phyloP scores from a whole-genome alignment of 2,329 filamentous ascomycete genomes.

The Myrmaecium sp. region DNA sequence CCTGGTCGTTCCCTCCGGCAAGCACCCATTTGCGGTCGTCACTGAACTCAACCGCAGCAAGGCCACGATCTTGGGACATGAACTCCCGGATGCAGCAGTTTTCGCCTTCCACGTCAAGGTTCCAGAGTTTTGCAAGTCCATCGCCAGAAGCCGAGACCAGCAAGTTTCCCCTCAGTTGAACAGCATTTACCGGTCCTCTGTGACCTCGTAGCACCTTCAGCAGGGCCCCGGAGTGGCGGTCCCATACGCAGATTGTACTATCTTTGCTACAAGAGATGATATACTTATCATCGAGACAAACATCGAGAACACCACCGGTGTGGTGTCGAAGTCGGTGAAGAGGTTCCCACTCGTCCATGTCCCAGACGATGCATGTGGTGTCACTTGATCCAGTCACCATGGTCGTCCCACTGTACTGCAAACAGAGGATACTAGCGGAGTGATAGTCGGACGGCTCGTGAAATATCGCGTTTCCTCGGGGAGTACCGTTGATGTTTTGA shows the following conservation, averaged over 20 bases:
- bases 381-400: slow-evolving; percentile 93
- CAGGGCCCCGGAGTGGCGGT: slow-evolving; percentile 59
- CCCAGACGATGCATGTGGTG: slow-evolving; percentile 79
- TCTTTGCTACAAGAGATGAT: slow-evolving; percentile 98
- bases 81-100: slow-evolving; percentile 96
- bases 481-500: slow-evolving; percentile 26
- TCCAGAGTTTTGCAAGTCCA: slow-evolving; percentile 88
- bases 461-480: slow-evolving; percentile 29
- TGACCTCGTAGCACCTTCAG: slow-evolving; percentile 73
- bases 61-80: slow-evolving; percentile 72
- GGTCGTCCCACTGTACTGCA: slow-evolving; percentile 86
- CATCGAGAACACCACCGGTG: slow-evolving; percentile 75
- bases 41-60: slow-evolving; percentile 91
- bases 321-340: slow-evolving; percentile 65
- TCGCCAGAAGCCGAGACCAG: slow-evolving; percentile 90
- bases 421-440: slow-evolving; percentile 80
- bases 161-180: slow-evolving; percentile 83
- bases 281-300: slow-evolving; percentile 80
- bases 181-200: slow-evolving; percentile 83
- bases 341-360: slow-evolving; percentile 64
- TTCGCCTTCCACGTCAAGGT: slow-evolving; percentile 71
- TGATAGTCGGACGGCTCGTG: slow-evolving; percentile 45
- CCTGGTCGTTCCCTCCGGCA: slow-evolving; percentile 85
- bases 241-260: slow-evolving; percentile 84
- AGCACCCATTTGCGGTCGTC: slow-evolving; percentile 89